phyloP scores from a whole-genome alignment of 352 stramenopile genomes.

The Pythium periplocum region DNA sequence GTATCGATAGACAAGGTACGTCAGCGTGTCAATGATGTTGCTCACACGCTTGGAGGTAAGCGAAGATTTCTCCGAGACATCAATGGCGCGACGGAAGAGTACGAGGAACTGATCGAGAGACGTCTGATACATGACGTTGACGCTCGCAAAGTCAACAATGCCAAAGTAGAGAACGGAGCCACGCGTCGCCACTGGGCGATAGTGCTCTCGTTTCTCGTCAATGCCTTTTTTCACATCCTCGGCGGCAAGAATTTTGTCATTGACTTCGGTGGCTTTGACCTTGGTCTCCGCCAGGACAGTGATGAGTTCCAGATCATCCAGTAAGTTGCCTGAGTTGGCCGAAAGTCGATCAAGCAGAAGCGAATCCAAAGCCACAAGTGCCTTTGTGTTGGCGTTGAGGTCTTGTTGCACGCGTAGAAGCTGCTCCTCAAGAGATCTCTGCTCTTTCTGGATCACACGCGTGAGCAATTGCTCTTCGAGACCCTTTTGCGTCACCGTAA shows the following conservation, averaged over 20 bases:
- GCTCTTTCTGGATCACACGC: conserved; percentile 90
- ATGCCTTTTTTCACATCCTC: conserved; percentile 86
- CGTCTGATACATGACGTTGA: conserved; percentile 92
- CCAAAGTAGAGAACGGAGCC: conserved; percentile 88
- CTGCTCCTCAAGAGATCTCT: conserved; percentile 86
- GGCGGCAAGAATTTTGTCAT: conserved; percentile 86
- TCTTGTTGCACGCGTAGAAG: conserved; percentile 83
- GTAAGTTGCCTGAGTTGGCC: conserved; percentile 81
- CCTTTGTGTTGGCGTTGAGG: conserved; percentile 84
- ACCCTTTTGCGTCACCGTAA: conserved; percentile 88
- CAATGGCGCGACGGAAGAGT: conserved; percentile 82
- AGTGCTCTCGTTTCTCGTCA: conserved; percentile 89
- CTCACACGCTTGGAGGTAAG: conserved; percentile 82
- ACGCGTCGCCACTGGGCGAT: conserved; percentile 83
- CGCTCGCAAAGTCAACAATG: conserved; percentile 79
- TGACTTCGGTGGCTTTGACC: conserved; percentile 85
- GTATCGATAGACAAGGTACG: conserved; percentile 72
- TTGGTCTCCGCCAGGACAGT: conserved; percentile 86
- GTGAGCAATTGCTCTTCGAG: conserved; percentile 90
- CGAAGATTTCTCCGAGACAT: conserved; percentile 70
- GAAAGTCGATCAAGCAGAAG: conserved; percentile 83
- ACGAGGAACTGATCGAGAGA: conserved; percentile 88
- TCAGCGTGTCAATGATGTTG: conserved; percentile 87
- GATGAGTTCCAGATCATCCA: conserved; percentile 88
- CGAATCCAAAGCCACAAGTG: conserved; percentile 77